phyloP scores from a whole-genome alignment of 208 protist genomes.

The Crithidia brevicula region DNA sequence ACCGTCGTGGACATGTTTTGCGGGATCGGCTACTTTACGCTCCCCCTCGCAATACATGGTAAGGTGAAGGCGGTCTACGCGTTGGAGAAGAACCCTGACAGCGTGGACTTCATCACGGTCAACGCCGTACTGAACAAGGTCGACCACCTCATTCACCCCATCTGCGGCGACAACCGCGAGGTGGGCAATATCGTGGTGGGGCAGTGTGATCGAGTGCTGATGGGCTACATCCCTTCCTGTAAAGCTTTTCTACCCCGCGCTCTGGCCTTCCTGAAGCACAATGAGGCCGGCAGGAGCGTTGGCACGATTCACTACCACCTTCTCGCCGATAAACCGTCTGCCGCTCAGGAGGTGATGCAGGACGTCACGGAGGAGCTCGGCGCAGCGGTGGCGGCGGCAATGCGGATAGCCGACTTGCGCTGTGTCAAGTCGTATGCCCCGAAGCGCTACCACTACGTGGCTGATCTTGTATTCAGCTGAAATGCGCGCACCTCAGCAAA shows the following conservation, averaged over 20 bases:
- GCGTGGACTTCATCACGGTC: slow-evolving; percentile 68
- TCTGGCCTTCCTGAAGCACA: slow-evolving; percentile 68
- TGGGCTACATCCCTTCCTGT: slow-evolving; percentile 92
- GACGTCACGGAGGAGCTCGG: slow-evolving; percentile 65
- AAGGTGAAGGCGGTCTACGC: slow-evolving; percentile 62
- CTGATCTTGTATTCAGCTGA: slow-evolving; percentile 64
- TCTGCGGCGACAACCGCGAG: slow-evolving; percentile 85
- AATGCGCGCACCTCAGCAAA: not conserved
- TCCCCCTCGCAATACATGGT: slow-evolving; percentile 84
- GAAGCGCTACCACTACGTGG: slow-evolving; percentile 86
- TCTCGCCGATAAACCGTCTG: slow-evolving; percentile 60
- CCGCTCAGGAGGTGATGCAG: slow-evolving; percentile 26
- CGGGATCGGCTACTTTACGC: slow-evolving; percentile 93
- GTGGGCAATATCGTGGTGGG: slow-evolving; percentile 73
- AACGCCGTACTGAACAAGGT: slow-evolving; percentile 88
- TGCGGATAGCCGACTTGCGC: slow-evolving; percentile 52
- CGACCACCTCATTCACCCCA: slow-evolving; percentile 56
- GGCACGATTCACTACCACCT: slow-evolving; percentile 92
- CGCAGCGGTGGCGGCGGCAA: slow-evolving; percentile 30
- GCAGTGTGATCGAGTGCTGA: slow-evolving; percentile 87
- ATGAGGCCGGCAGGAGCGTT: slow-evolving; percentile 12
- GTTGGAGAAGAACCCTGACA: slow-evolving; percentile 91
- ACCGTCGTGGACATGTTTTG: slow-evolving; percentile 94
- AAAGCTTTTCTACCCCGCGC: slow-evolving; percentile 80
- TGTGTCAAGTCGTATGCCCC: slow-evolving; percentile 92